phyloP scores from a whole-genome alignment of 192 early-diverging fungal species.

The Radiomyces spectabilis region DNA sequence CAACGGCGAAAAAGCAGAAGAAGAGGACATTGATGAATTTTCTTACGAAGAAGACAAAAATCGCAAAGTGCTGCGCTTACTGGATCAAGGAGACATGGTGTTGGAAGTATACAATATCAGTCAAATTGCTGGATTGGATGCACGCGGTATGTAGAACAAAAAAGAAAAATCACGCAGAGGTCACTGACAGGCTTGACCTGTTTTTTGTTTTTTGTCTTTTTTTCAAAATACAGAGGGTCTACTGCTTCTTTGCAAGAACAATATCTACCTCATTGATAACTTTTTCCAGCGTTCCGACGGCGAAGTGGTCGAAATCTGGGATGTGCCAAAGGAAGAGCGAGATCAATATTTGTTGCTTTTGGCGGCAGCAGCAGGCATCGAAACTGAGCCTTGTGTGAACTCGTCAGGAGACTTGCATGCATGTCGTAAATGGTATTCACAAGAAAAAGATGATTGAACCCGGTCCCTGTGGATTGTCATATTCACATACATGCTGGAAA shows the following conservation, averaged over 20 bases:
- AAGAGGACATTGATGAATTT: constrained; percentile 37
- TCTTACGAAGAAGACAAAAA: constrained; percentile 64
- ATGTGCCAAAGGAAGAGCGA: constrained; percentile 54
- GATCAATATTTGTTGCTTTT: constrained; percentile 51
- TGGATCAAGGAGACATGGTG: constrained; percentile 63
- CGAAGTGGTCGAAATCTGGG: constrained; percentile 65
- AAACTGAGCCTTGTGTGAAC: constrained; percentile 23
- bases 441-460: background rate
- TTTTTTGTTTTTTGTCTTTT: background rate
- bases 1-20: constrained; percentile 14
- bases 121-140: constrained; percentile 58
- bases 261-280: constrained; percentile 69
- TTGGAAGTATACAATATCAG: constrained; percentile 66
- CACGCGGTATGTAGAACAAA: constrained; percentile 50
- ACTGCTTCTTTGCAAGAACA: constrained; percentile 57
- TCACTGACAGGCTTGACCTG: too few relatives aligned
- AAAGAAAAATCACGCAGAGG: too few relatives aligned
- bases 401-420: constrained; percentile 36
- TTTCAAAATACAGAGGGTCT: constrained; percentile 45
- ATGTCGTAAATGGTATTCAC: constrained; percentile 39
- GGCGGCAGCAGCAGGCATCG: constrained; percentile 39
- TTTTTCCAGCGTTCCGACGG: constrained; percentile 55
- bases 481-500: too few relatives aligned
- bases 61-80: constrained; percentile 56
- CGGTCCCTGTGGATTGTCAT: too few relatives aligned